Percentiles rank a stretch among this genome's conserved stretches.
These are phyloP conservation scores for Schizochytrium sp. DNA, from an alignment of 108 stramenopile species.

Conservation along the genomic window DNA sequence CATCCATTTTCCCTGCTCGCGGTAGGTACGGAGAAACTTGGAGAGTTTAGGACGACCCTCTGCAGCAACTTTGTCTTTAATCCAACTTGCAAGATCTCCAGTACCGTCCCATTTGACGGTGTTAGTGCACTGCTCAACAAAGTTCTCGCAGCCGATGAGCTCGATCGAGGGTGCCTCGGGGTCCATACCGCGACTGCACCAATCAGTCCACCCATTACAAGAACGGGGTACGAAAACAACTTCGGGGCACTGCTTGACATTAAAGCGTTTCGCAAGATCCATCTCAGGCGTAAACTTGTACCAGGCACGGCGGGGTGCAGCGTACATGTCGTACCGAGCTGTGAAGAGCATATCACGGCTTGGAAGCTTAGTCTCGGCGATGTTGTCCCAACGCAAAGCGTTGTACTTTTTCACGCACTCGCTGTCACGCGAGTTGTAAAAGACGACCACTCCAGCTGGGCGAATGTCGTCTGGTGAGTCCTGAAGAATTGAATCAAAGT, in stretches of 20 bases:
- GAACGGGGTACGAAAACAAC: conserved; percentile 43
- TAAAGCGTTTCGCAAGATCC: conserved; percentile 43
- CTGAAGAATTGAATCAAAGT: conserved; percentile 51
- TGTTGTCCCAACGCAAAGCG: not conserved
- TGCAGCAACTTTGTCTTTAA: not conserved
- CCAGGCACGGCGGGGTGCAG: conserved; percentile 38
- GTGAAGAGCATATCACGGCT: conserved; percentile 9
- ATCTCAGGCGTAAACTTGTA: conserved; percentile 48
- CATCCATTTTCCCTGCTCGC: conserved; percentile 6
- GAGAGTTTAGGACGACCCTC: conserved; percentile 47
- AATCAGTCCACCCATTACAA: conserved; percentile 52
- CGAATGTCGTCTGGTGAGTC: conserved; percentile 44
- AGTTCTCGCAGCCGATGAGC: conserved; percentile 30
- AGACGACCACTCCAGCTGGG: not conserved
- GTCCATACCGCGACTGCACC: conserved; percentile 38
- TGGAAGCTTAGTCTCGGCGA: conserved; percentile 4
- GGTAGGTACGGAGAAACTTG: conserved; percentile 30
- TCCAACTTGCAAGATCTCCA: not conserved
- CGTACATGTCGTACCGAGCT: conserved; percentile 40
- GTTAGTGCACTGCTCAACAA: conserved; percentile 1
- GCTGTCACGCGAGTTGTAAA: not conserved
- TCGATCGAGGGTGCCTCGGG: not conserved
- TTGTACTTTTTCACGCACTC: not conserved
- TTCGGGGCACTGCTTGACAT: not conserved
- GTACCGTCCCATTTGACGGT: conserved; percentile 35